phyloP scores from a whole-genome alignment of 805 yeast genomes.

The Cyberlindnera americana region DNA sequence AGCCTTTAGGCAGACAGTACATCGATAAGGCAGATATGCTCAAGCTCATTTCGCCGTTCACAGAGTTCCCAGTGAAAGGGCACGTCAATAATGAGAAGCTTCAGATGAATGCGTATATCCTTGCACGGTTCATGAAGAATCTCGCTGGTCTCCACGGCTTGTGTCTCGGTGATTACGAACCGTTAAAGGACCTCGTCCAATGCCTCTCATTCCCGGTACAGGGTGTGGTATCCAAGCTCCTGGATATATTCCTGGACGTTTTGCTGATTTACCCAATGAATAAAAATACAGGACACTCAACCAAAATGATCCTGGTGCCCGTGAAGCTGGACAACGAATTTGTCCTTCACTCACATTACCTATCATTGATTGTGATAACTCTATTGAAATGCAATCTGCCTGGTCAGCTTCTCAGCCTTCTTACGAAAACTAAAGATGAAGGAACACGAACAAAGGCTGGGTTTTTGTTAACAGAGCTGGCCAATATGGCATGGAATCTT shows the following conservation, averaged over 20 bases:
- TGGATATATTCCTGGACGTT: conserved; percentile 70
- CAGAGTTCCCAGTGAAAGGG: conserved; percentile 52
- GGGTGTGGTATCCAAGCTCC: conserved; percentile 52
- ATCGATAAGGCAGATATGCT: conserved; percentile 61
- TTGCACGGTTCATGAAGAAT: conserved; percentile 59
- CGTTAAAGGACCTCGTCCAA: conserved; percentile 53
- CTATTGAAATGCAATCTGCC: conserved; percentile 56
- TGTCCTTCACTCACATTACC: conserved; percentile 54
- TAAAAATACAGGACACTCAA: conserved; percentile 12
- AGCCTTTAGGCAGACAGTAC: conserved; percentile 47
- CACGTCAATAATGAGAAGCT: conserved; percentile 51
- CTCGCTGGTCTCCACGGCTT: conserved; percentile 76
- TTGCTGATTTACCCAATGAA: conserved; percentile 55
- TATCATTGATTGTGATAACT: conserved; percentile 54
- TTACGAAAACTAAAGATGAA: conserved; percentile 43
- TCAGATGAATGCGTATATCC: conserved; percentile 55
- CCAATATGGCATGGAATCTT: conserved; percentile 48
- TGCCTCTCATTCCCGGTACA: conserved; percentile 61
- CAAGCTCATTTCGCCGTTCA: conserved; percentile 62
- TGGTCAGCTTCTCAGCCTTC: conserved; percentile 40
- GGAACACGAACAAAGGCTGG: conserved; percentile 55
- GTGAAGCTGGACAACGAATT: conserved; percentile 40
- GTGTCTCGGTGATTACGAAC: conserved; percentile 50
- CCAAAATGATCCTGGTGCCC: conserved; percentile 23
- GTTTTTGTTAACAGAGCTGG: conserved; percentile 58